Evolutionary conservation across 257 asterid species (phyloP).

Genomic region (Penstemon eatonii): DNA sequence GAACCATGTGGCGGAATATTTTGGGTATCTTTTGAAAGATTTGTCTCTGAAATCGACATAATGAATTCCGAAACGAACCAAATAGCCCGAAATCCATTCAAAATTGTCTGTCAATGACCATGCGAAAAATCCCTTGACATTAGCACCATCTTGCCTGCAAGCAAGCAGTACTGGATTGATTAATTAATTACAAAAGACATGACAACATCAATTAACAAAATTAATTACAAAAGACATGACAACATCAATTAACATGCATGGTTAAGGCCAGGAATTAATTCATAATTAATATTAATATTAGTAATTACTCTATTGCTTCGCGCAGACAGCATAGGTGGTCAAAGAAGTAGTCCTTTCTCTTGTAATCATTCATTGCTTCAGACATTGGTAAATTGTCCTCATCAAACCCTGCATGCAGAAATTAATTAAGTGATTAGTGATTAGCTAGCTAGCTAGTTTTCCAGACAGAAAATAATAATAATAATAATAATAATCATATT

Average conservation of each 20-base stretch:
- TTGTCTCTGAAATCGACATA: conserved; percentile 37
- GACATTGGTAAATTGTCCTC: conserved; percentile 29
- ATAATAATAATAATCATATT: too few species aligned
- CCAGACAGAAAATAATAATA: too few species aligned
- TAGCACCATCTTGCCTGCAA: conserved; percentile 43
- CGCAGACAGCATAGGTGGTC: conserved; percentile 43
- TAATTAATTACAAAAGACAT: not conserved
- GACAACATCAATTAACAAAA: not conserved
- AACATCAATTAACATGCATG: too few species aligned
- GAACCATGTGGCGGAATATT: conserved; percentile 51
- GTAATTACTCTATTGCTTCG: conserved; percentile 35
- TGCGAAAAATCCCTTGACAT: conserved; percentile 43
- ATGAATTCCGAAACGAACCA: conserved; percentile 37
- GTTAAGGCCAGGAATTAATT: too few species aligned
- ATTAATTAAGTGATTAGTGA: not conserved
- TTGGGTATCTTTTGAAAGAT: conserved; percentile 30
- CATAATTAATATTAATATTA: too few species aligned
- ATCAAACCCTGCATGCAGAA: conserved; percentile 42
- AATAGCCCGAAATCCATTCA: conserved; percentile 38
- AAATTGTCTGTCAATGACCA: conserved; percentile 49
- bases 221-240: too few species aligned
- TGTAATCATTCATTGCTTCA: conserved; percentile 35
- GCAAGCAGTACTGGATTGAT: not conserved
- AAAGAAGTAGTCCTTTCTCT: conserved; percentile 31
- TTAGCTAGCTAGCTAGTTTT: not conserved